These are phyloP conservation scores for Gonapodya prolifera DNA, from an alignment of 192 early-diverging fungal species.

Conservation along the genomic window DNA sequence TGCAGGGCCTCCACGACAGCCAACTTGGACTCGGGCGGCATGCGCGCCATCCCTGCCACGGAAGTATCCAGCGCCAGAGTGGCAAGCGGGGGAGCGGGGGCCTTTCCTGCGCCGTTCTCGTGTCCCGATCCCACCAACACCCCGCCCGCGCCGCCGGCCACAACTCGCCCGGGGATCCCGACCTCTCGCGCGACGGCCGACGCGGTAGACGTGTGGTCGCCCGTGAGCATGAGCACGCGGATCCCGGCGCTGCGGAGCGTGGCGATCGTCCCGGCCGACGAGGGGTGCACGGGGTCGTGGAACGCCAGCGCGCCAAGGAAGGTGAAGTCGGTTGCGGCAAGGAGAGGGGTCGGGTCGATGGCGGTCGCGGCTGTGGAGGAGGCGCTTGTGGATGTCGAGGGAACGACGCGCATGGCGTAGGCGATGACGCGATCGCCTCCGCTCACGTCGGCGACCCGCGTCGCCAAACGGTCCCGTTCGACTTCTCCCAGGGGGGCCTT, in stretches of 20 bases:
- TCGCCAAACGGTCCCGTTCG: too few species aligned
- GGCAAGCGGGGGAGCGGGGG: background rate
- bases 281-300: constrained; percentile 25
- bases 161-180: too few species aligned
- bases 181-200: constrained; percentile 22
- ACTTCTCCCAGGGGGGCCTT: too few species aligned
- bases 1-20: background rate
- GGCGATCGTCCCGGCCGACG: constrained; percentile 19
- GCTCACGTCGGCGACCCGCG: background rate
- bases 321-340: background rate
- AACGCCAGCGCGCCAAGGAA: constrained; percentile 31
- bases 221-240: constrained; percentile 25
- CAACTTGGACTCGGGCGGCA: background rate
- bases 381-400: background rate
- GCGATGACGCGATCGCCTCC: background rate
- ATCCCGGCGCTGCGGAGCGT: constrained; percentile 27
- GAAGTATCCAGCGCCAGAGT: background rate
- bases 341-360: background rate
- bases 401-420: background rate
- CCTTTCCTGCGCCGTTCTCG: background rate
- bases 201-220: constrained; percentile 27
- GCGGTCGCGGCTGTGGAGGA: background rate
- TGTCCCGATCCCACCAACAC: background rate
- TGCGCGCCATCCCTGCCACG: background rate
- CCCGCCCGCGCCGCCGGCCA: background rate